Evolutionary conservation across 2,329 filamentous ascomycete genomes (phyloP), one percentile per base, ranked within the genome.

Genomic region (Clonostachys sp.): DNA sequence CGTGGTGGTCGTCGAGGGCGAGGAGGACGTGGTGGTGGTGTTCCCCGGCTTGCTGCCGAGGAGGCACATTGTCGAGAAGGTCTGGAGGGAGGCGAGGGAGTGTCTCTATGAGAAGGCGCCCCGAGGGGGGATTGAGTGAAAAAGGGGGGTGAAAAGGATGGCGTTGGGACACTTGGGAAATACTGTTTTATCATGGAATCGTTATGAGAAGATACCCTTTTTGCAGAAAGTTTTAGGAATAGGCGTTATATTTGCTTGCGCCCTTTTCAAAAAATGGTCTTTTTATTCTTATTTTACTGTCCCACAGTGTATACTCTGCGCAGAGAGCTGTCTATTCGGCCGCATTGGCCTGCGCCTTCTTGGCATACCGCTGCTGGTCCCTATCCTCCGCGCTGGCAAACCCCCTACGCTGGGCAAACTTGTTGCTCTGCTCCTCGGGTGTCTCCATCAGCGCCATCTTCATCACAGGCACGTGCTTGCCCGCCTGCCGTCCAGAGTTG

Each of bases 11-110:
- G 90, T 97, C 16, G 87, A 95, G 56, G 91, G 85, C 3, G 92
- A 97, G 67, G 80, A 86, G 46, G 86, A 94, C 54, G 80, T 95
- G 5, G 88, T 97, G 0, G 92, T 99, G n/a, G 91, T 97, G 4
- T 99, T 99, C 63, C 92, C 92, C 4, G 79, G 78, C 48, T 67
- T 96, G 54, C 63, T 96, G 51, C 94, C 94, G 0, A 71, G 82
- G 49, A 73, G 88, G 48, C 75, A 73, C 44, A 86, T 95, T 47
- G 74, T 97, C 30, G 91, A 96, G 71, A 79, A 83, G 55, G 92
- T 97, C 3, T 97, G 94, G 94, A 83, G 90, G 57, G 92, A 91
- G 1, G 82, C 86, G 4, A 80, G 89, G 55, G 83, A 80, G 48
- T 96, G 91, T 67, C 71, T 99, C 51, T 95, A 91, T 64, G 90